These are phyloP conservation scores for Mucor ambiguus DNA, from an alignment of 371 early-diverging fungal genomes.

Conservation along the genomic window DNA sequence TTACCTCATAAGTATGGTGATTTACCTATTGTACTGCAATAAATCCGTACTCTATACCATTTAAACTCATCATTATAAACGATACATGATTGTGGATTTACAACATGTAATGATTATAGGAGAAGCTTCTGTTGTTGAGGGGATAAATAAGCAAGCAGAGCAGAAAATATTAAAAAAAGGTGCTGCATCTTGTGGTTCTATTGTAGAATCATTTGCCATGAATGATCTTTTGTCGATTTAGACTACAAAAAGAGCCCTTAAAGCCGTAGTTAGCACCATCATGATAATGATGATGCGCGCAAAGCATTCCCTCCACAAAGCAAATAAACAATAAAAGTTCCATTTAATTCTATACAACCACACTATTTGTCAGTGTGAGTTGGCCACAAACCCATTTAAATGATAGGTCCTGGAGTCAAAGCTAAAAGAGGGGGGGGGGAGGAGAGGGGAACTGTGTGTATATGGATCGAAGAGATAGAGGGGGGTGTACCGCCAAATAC, in stretches of 20 bases:
- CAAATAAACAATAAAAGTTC: background rate
- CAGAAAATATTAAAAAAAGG: background rate
- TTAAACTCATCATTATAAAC: background rate
- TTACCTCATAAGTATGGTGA: background rate
- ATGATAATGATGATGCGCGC: background rate
- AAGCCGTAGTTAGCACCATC: background rate
- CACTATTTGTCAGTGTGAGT: background rate
- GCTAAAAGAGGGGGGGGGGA: background rate
- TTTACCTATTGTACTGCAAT: background rate
- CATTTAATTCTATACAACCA: background rate
- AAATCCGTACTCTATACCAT: background rate
- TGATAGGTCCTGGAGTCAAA: background rate
- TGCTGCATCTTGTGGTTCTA: background rate
- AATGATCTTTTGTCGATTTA: background rate
- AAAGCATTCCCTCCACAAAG: background rate
- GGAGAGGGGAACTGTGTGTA: background rate
- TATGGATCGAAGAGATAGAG: background rate
- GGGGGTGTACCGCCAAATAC: background rate
- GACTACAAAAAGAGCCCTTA: background rate
- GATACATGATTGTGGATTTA: background rate
- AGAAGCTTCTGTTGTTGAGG: background rate
- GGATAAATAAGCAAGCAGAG: background rate
- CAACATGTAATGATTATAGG: background rate
- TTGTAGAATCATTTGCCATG: background rate
- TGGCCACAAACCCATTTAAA: background rate